A percentile compares a stretch with the other conserved stretches of the same genome.
phyloP scores from a whole-genome alignment of 768 basidiomycete genomes.

The Podaxis sp. region DNA sequence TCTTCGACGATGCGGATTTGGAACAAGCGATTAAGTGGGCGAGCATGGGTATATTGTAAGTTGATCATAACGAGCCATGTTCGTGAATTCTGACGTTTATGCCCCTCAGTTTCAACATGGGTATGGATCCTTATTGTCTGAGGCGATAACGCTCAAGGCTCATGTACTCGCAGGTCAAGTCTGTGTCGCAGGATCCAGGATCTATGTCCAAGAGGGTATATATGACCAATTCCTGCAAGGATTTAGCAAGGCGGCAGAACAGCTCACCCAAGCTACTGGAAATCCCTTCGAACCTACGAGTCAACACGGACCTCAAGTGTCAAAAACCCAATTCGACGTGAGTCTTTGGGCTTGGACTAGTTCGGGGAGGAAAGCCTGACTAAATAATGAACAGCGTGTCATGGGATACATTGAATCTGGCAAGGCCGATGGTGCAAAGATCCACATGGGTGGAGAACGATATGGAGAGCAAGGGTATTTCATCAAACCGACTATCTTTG shows the following conservation, averaged over 20 bases:
- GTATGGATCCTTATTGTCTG: not conserved
- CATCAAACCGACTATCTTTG: slow-evolving; percentile 76
- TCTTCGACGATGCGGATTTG: slow-evolving; percentile 65
- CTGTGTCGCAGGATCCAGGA: slow-evolving; percentile 86
- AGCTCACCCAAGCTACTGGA: slow-evolving; percentile 52
- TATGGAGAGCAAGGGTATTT: slow-evolving; percentile 48
- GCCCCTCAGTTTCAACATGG: slow-evolving; percentile 9
- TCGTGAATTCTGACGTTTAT: not conserved
- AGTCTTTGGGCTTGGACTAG: not conserved
- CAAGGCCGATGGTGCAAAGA: slow-evolving; percentile 18
- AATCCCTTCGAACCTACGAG: slow-evolving; percentile 62
- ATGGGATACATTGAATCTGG: slow-evolving; percentile 45
- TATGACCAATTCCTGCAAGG: slow-evolving; percentile 77
- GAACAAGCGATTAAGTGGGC: slow-evolving; percentile 71
- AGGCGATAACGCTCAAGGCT: not conserved
- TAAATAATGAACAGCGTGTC: slow-evolving; percentile 2
- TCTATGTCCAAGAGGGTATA: slow-evolving; percentile 78
- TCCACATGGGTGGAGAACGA: slow-evolving; percentile 16
- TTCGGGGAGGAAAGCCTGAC: not conserved
- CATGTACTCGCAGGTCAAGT: slow-evolving; percentile 41
- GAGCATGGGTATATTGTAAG: slow-evolving; percentile 66
- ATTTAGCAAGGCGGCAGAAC: slow-evolving; percentile 55
- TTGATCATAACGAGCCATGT: slow-evolving; percentile 16
- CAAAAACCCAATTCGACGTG: slow-evolving; percentile 56
- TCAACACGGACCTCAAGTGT: slow-evolving; percentile 79